Evolutionary conservation across 2,329 filamentous ascomycete species (phyloP).

Genomic region (Aspergillus pseudoviridinutans): DNA sequence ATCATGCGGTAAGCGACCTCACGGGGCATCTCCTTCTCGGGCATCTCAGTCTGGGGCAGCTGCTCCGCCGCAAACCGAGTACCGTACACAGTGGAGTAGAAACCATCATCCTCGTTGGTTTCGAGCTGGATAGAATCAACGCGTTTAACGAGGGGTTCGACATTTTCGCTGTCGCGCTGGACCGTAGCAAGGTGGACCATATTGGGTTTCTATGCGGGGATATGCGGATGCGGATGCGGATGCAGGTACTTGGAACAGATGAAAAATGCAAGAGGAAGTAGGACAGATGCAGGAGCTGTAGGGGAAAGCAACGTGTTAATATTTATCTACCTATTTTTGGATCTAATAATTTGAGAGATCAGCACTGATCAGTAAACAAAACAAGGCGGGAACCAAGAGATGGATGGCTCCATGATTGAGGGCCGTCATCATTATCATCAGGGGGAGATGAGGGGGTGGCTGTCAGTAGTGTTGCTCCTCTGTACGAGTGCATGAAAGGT

Average conservation of each 20-base stretch:
- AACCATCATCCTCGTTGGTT: constrained; percentile 42
- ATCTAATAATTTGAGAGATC: not conserved
- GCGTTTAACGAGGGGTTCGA: constrained; percentile 34
- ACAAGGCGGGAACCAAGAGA: not conserved
- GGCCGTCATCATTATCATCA: not conserved
- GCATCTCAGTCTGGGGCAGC: constrained; percentile 80
- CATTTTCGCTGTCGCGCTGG: constrained; percentile 34
- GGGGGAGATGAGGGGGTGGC: not conserved
- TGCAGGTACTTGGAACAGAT: not conserved
- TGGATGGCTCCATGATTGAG: too few relatives aligned
- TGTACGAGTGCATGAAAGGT: not conserved
- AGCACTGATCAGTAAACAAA: not conserved
- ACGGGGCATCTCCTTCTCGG: constrained; percentile 82
- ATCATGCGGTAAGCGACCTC: constrained; percentile 96
- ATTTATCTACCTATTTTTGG: not conserved
- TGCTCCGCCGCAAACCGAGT: constrained; percentile 77
- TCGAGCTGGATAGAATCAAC: constrained; percentile 48
- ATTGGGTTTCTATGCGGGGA: not conserved
- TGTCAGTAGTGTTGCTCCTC: not conserved
- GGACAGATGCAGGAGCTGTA: not conserved
- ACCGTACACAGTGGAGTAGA: constrained; percentile 81
- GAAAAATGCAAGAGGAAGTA: not conserved
- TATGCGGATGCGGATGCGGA: not conserved
- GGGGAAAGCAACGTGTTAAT: not conserved
- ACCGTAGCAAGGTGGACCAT: constrained; percentile 44